Conservation (phyloP, 352 stramenopile genomes). For the Phytophthora sansomeana region DNA sequence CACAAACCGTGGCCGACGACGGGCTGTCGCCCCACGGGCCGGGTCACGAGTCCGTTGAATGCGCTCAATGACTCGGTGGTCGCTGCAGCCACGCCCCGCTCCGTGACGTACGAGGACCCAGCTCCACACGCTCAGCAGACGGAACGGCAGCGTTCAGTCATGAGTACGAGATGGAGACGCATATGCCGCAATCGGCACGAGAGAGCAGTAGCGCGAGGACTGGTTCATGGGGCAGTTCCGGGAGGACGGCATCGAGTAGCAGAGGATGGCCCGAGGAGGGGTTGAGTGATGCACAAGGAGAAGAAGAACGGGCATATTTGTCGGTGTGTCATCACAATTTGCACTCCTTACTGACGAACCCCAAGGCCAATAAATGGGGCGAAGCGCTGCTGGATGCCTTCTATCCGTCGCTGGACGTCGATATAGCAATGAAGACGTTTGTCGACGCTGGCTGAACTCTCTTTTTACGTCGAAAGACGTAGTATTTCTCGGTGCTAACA, state of each 20-base stretch:
- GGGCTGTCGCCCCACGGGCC: constrained; percentile 57
- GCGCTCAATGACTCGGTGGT: constrained; percentile 75
- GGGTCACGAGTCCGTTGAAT: constrained; percentile 67
- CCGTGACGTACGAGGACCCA: constrained; percentile 57
- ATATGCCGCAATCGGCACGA: constrained; percentile 45
- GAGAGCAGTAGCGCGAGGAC: constrained; percentile 41
- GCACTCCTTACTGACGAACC: constrained; percentile 86
- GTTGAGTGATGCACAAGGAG: constrained; percentile 42
- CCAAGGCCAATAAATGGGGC: constrained; percentile 76
- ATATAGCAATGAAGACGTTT: constrained; percentile 47
- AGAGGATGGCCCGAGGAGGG: constrained; percentile 19
- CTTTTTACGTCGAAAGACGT: constrained; percentile 37
- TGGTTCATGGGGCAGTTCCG: constrained; percentile 45
- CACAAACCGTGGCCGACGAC: constrained; percentile 12
- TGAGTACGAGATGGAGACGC: constrained; percentile 22
- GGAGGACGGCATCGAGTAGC: constrained; percentile 30
- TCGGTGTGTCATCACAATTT: constrained; percentile 83
- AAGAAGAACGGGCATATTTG: constrained; percentile 75
- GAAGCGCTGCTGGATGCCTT: constrained; percentile 76
- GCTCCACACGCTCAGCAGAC: constrained; percentile 49
- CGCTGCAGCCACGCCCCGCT: constrained; percentile 53
- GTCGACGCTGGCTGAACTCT: constrained; percentile 44
- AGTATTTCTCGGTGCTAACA: neutral
- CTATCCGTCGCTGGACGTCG: constrained; percentile 70
- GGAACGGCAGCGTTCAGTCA: constrained; percentile 22